Evolutionary conservation across 2,329 filamentous ascomycete species (phyloP).

Genomic region (Aspergillus oerlinghausenensis): DNA sequence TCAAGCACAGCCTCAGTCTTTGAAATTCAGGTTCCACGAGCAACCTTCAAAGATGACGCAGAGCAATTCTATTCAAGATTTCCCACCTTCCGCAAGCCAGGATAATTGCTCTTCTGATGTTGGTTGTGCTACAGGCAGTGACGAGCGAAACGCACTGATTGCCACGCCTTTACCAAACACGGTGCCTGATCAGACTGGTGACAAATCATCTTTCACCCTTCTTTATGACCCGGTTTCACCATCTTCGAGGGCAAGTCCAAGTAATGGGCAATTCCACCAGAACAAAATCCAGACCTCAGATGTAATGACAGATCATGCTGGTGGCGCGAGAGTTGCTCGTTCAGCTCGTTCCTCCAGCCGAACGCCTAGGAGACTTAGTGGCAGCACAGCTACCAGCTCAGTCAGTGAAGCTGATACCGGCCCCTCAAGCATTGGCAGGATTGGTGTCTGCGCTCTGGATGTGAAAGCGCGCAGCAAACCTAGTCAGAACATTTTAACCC

Average conservation of each 20-base stretch:
- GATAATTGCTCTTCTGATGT: background rate
- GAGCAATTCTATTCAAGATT: background rate
- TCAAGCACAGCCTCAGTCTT: background rate
- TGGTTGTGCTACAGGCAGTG: background rate
- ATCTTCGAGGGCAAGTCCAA: conserved; percentile 6
- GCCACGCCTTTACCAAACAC: background rate
- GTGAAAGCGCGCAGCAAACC: conserved; percentile 96
- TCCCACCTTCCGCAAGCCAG: background rate
- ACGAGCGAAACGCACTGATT: conserved; percentile 4
- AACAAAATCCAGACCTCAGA: conserved; percentile 18
- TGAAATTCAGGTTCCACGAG: background rate
- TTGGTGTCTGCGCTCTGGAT: conserved; percentile 93
- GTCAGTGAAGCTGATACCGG: conserved; percentile 59
- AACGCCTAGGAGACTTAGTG: conserved; percentile 71
- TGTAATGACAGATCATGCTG: conserved; percentile 19
- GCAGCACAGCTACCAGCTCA: conserved; percentile 75
- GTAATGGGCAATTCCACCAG: conserved; percentile 10
- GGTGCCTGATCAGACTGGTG: conserved; percentile 8
- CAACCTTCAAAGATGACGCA: background rate
- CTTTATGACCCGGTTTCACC: conserved; percentile 15
- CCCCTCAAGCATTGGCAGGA: conserved; percentile 53
- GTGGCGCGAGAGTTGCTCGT: conserved; percentile 34
- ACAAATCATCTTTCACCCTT: conserved; percentile 12
- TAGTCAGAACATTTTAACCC: conserved; percentile 90
- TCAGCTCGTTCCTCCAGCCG: conserved; percentile 57